Conservation (phyloP, 805 yeast species). For the Saccharomycopsis guyanensis region DNA sequence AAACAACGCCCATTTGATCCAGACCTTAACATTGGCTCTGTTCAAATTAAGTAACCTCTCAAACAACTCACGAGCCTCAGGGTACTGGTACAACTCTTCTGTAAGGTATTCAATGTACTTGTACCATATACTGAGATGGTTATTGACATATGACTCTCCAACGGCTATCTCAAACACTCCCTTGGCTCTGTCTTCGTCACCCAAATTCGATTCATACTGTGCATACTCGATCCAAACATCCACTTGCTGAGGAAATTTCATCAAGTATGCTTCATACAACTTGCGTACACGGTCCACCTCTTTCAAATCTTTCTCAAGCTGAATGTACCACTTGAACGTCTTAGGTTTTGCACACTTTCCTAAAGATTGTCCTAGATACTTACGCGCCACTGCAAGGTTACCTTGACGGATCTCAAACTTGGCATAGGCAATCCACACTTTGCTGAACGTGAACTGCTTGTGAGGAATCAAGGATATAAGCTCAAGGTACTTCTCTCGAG, state of each 20-base stretch:
- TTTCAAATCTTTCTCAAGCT: constrained; percentile 55
- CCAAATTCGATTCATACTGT: constrained; percentile 55
- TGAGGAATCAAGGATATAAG: constrained; percentile 50
- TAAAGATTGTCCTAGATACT: constrained; percentile 60
- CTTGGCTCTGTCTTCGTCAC: constrained; percentile 62
- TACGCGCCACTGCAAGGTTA: constrained; percentile 48
- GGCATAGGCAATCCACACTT: constrained; percentile 65
- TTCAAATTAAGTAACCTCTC: constrained; percentile 32
- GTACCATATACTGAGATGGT: constrained; percentile 28
- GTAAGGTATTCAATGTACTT: constrained; percentile 46
- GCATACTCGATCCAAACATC: constrained; percentile 59
- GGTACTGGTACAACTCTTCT: constrained; percentile 52
- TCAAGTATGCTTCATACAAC: constrained; percentile 62
- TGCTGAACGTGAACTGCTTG: constrained; percentile 53
- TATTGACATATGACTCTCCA: constrained; percentile 24
- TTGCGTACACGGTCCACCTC: constrained; percentile 77
- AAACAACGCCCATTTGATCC: constrained; percentile 66
- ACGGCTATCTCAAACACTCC: constrained; percentile 52
- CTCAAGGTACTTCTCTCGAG: constrained; percentile 45
- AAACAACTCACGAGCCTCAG: constrained; percentile 40
- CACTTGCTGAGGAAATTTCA: constrained; percentile 34
- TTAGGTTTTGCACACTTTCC: constrained; percentile 59
- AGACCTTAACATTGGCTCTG: constrained; percentile 32
- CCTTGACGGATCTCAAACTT: constrained; percentile 65
- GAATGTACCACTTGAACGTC: constrained; percentile 57